Conservation (phyloP, 139 green algal species). For the Zygnema circumcarinatum region DNA sequence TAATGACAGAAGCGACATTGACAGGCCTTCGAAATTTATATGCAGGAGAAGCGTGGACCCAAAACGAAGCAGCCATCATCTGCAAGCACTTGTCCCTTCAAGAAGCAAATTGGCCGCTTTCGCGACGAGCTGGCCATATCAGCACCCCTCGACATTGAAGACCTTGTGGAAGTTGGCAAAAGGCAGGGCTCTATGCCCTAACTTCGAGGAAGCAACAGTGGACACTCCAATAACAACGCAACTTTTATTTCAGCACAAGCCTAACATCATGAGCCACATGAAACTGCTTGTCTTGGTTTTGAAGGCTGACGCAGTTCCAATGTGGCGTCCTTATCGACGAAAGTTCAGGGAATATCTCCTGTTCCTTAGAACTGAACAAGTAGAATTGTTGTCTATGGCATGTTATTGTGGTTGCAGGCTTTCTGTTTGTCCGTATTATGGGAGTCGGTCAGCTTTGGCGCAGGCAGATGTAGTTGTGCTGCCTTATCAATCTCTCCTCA, state of each 20-base stretch:
- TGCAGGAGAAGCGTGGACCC: not conserved
- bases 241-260: too few relatives aligned
- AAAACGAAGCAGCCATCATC: conserved; percentile 25
- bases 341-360: too few relatives aligned
- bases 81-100: conserved; percentile 25
- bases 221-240: not conserved
- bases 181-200: conserved; percentile 23
- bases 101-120: conserved; percentile 12
- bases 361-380: too few relatives aligned
- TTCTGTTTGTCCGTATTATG: conserved; percentile 86
- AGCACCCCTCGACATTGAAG: conserved; percentile 90
- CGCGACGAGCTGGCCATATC: conserved; percentile 36
- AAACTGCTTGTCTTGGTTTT: too few relatives aligned
- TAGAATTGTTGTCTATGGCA: too few relatives aligned
- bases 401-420: too few relatives aligned
- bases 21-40: too few relatives aligned
- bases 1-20: too few relatives aligned
- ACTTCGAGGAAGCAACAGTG: conserved; percentile 71
- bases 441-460: conserved; percentile 69
- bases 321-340: too few relatives aligned
- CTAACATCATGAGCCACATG: too few relatives aligned
- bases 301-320: too few relatives aligned
- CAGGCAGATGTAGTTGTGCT: conserved; percentile 88
- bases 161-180: conserved; percentile 63
- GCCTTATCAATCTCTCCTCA: conserved; percentile 77